phyloP scores from a whole-genome alignment of 768 basidiomycete species.

The Lactarius quietus region DNA sequence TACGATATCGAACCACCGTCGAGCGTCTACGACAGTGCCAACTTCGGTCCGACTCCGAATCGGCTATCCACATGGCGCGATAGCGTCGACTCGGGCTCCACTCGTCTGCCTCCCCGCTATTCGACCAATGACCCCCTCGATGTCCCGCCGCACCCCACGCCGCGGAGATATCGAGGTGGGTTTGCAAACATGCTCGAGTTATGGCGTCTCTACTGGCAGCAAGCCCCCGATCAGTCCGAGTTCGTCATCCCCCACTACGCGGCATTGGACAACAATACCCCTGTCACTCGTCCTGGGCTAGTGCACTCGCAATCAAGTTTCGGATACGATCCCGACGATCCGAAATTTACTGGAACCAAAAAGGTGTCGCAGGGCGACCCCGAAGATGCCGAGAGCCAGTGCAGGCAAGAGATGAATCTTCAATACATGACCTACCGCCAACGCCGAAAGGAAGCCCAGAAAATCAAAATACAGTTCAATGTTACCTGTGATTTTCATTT shows the following conservation, averaged over 20 bases:
- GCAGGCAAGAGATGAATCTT: slow-evolving; percentile 33
- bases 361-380: slow-evolving; percentile 51
- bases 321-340: slow-evolving; percentile 62
- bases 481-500: slow-evolving; percentile 53
- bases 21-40: slow-evolving; percentile 35
- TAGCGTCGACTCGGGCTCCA: background rate
- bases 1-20: slow-evolving; percentile 56
- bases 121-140: slow-evolving; percentile 15
- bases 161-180: slow-evolving; percentile 22
- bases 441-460: slow-evolving; percentile 61
- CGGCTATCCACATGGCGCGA: slow-evolving; percentile 31
- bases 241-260: slow-evolving; percentile 12
- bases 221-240: slow-evolving; percentile 14
- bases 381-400: slow-evolving; percentile 59
- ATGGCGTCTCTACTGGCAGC: slow-evolving; percentile 23
- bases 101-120: slow-evolving; percentile 18
- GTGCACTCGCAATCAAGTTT: slow-evolving; percentile 13
- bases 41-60: slow-evolving; percentile 5
- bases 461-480: slow-evolving; percentile 70
- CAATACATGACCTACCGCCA: slow-evolving; percentile 64
- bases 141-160: slow-evolving; percentile 1
- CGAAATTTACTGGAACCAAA: slow-evolving; percentile 56
- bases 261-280: background rate
- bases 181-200: slow-evolving; percentile 24
- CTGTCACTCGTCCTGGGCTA: slow-evolving; percentile 5